Percentiles rank a stretch among this genome's conserved stretches.
phyloP scores from a whole-genome alignment of 768 basidiomycete species.

The Boletus coccyginus region DNA sequence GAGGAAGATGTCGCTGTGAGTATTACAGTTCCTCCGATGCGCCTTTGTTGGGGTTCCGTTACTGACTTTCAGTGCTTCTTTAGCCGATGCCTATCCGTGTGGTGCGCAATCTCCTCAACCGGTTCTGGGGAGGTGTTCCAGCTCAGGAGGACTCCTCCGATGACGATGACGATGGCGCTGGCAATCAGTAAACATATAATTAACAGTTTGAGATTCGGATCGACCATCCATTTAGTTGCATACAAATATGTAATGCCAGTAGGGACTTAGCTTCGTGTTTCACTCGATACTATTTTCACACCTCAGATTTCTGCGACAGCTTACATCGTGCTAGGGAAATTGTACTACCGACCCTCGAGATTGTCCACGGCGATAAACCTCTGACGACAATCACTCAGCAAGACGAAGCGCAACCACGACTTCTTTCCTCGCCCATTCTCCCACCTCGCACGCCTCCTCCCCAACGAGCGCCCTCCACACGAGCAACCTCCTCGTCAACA shows the following conservation, averaged over 20 bases:
- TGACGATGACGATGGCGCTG: slow-evolving; percentile 15
- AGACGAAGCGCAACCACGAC: slow-evolving; percentile 1
- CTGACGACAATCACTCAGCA: background rate
- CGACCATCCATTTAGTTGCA: too few relatives aligned
- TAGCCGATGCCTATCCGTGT: slow-evolving; percentile 61
- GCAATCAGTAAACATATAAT: background rate
- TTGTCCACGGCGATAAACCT: too few relatives aligned
- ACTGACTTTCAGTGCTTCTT: background rate
- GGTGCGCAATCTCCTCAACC: slow-evolving; percentile 54
- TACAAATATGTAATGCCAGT: background rate
- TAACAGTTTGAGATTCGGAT: background rate
- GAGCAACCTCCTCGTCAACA: slow-evolving; percentile 52
- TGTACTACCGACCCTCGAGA: too few relatives aligned
- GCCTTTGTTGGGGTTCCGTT: background rate
- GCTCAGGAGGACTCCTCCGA: slow-evolving; percentile 20
- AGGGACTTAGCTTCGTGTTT: background rate
- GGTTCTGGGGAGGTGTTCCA: slow-evolving; percentile 51
- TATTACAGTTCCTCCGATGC: background rate
- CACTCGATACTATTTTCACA: background rate
- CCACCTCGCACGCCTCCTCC: slow-evolving; percentile 33
- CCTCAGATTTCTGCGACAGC: too few relatives aligned
- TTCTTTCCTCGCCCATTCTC: slow-evolving; percentile 55
- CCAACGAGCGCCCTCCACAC: slow-evolving; percentile 53
- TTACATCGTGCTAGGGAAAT: too few relatives aligned
- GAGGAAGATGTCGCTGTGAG: slow-evolving; percentile 48